phyloP scores from a whole-genome alignment of 2,329 filamentous ascomycete species.

The Aspergillus sp. region DNA sequence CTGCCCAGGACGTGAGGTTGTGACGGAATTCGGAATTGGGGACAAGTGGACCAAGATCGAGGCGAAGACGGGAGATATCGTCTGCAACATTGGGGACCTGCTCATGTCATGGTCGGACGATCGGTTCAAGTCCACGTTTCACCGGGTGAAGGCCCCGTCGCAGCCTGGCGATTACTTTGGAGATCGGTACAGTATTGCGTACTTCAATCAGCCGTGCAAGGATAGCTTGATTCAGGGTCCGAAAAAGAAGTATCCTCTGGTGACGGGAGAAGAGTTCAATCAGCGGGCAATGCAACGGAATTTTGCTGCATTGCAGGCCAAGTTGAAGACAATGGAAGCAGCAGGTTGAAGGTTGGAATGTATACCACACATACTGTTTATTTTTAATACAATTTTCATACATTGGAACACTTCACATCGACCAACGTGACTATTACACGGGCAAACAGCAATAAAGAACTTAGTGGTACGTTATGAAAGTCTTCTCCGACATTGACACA shows the following conservation, averaged over 20 bases:
- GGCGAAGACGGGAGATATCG: slow-evolving; percentile 52
- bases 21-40: slow-evolving; percentile 57
- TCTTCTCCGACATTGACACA: no score
- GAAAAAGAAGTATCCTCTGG: slow-evolving; percentile 58
- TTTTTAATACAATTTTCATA: no score
- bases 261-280: slow-evolving; percentile 62
- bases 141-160: slow-evolving; percentile 60
- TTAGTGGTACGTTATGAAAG: no score
- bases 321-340: slow-evolving; percentile 30
- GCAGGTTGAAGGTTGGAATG: slow-evolving; percentile 6
- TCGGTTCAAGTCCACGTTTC: slow-evolving; percentile 64
- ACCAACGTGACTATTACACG: no score
- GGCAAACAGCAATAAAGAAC: no score
- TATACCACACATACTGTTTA: not conserved
- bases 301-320: slow-evolving; percentile 52
- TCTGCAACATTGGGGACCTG: slow-evolving; percentile 66
- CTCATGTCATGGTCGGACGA: slow-evolving; percentile 67
- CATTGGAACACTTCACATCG: not conserved
- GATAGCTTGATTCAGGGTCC: slow-evolving; percentile 60
- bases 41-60: slow-evolving; percentile 65
- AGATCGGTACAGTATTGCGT: slow-evolving; percentile 63
- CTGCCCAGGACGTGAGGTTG: slow-evolving; percentile 61
- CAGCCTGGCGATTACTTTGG: slow-evolving; percentile 56
- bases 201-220: slow-evolving; percentile 63
- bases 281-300: slow-evolving; percentile 56